Conservation (phyloP, 208 protist species). For the Trypanosoma caninum region DNA sequence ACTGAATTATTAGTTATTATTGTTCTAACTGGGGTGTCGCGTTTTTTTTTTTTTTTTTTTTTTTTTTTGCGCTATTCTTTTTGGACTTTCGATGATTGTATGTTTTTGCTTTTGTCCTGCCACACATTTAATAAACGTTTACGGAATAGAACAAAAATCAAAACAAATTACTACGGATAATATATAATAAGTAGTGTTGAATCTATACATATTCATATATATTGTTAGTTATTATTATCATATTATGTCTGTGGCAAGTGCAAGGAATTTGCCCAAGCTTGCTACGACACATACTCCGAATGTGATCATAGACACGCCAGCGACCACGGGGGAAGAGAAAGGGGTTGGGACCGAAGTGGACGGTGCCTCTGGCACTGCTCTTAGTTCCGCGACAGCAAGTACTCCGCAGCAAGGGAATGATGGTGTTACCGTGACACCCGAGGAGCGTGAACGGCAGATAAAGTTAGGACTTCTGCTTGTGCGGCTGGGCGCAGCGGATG, state of each 20-base stretch:
- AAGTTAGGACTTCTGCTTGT: slow-evolving; percentile 68
- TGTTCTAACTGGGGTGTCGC: too few species aligned
- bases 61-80: too few species aligned
- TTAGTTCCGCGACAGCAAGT: background rate
- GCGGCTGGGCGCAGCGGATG: slow-evolving; percentile 42
- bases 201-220: background rate
- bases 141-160: too few species aligned
- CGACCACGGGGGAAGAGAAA: too few species aligned
- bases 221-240: background rate
- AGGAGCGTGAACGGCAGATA: slow-evolving; percentile 38
- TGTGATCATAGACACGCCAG: slow-evolving; percentile 6
- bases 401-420: background rate
- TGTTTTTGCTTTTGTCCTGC: too few species aligned
- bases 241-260: slow-evolving; percentile 18
- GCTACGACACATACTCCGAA: background rate
- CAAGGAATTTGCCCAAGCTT: slow-evolving; percentile 6
- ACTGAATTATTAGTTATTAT: too few species aligned
- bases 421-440: slow-evolving; percentile 6
- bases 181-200: background rate
- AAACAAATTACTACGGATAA: too few species aligned
- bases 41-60: too few species aligned
- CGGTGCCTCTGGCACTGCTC: too few species aligned
- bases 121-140: too few species aligned
- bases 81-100: too few species aligned
- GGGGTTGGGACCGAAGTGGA: too few species aligned